Conservation (phyloP, 2,329 filamentous ascomycete genomes). For the Alternaria arborescens region DNA sequence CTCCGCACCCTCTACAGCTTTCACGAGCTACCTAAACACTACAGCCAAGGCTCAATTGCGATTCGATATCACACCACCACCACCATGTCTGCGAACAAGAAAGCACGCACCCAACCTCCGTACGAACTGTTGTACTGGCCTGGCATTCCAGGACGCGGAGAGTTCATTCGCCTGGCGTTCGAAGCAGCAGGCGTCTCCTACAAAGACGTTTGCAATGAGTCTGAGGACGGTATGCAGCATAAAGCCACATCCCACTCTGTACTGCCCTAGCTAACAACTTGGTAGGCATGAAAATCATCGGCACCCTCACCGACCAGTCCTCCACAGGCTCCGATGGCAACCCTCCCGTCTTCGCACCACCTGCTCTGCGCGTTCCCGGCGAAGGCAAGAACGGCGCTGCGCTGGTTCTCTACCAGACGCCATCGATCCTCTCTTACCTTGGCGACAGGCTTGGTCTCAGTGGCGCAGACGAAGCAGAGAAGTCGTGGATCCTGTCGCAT, state of each 20-base stretch:
- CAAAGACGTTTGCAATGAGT: conserved; percentile 65
- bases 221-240: conserved; percentile 53
- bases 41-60: background rate
- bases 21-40: background rate
- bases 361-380: conserved; percentile 64
- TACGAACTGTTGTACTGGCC: conserved; percentile 79
- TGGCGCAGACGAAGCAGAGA: conserved; percentile 57
- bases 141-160: conserved; percentile 74
- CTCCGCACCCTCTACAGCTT: conserved; percentile 3
- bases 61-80: conserved; percentile 3
- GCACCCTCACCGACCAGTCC: conserved; percentile 57
- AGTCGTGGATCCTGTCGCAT: conserved; percentile 69
- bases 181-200: conserved; percentile 73
- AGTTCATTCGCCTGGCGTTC: conserved; percentile 75
- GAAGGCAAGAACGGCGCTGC: conserved; percentile 62
- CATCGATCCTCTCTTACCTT: conserved; percentile 77
- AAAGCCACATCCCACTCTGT: background rate
- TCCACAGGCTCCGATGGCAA: conserved; percentile 63
- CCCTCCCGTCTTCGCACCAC: conserved; percentile 72
- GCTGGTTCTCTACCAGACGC: conserved; percentile 72
- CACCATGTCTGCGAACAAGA: conserved; percentile 37
- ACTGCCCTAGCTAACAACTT: background rate
- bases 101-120: conserved; percentile 48
- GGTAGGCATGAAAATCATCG: conserved; percentile 58
- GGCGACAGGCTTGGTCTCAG: conserved; percentile 67